Evolutionary conservation across 768 basidiomycete species (phyloP), one percentile per base, ranked within the genome.

Genomic region (Boletus fagicola): DNA sequence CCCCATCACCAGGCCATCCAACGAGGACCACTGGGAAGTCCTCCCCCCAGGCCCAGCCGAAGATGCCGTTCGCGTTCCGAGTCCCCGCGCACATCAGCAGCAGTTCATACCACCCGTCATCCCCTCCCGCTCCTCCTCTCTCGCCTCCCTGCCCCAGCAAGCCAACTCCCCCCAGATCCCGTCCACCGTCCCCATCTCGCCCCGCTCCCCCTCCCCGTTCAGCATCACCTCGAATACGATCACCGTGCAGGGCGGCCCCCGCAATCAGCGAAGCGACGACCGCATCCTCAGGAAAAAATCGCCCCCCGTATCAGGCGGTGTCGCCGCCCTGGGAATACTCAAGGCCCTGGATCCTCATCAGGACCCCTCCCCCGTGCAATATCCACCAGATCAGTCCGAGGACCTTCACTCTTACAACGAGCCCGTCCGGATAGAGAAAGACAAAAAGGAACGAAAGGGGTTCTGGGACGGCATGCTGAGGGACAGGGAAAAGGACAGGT

Each of bases 281-380:
- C 68, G 70, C 13, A 18, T 30, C 1, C 18, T 51, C 43, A 63
- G 64, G 53, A 77, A 71, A 64, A 75, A 68, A 53, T 59, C 74
- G 0, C 70, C 69, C 0, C 65, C 71, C 1, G 58, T 56, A 15
- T 59, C 69, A 51, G 70, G 74, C 2, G 76, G 72, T 4, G 61
- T 60, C 15, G 35, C 57, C 0, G 62, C 62, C 22, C 33, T 63
- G 10, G 62, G 62, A 8, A 64, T 63, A 40, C 62, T 63, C 54
- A 77, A 75, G 46, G 78, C 88, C 3, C 75, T 90, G 16, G 87
- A 90, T 54, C 86, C 88, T 0, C 77, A 73, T 57, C 58, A 67
- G 51, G 68, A 76, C 20, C 38, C 57, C 1, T 56, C 55, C 13
- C 49, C 55, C 1, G 13, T 40, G 8, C 60, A 57, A 4, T 43